These are phyloP conservation scores for Acanthamoeba castellanii DNA, from an alignment of 208 protist species.

Conservation along the genomic window DNA sequence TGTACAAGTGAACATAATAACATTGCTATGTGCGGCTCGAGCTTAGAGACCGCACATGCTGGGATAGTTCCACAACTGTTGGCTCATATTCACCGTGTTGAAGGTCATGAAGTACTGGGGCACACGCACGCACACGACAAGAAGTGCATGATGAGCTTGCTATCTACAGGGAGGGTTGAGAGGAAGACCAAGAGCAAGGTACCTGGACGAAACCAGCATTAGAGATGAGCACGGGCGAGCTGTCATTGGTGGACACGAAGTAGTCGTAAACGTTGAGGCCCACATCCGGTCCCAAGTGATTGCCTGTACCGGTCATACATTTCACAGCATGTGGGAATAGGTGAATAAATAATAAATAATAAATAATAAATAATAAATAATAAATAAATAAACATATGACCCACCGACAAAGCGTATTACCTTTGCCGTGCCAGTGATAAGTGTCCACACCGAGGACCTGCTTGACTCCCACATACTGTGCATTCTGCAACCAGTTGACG, in stretches of 20 bases:
- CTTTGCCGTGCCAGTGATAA: constrained; percentile 50
- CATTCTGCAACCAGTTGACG: constrained; percentile 19
- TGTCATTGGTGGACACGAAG: background rate
- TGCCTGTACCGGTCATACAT: background rate
- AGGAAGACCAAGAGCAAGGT: background rate
- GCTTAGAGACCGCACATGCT: background rate
- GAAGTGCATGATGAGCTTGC: background rate
- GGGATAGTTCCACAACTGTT: constrained; percentile 18
- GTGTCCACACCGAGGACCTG: background rate
- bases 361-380: too few relatives aligned
- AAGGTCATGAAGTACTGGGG: constrained; percentile 57
- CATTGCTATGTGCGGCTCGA: background rate
- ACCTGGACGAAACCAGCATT: constrained; percentile 40
- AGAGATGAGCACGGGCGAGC: constrained; percentile 40
- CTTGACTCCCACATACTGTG: background rate
- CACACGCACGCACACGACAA: background rate
- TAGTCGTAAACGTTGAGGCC: constrained; percentile 28
- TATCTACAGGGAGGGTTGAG: background rate
- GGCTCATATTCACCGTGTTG: background rate
- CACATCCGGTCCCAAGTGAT: constrained; percentile 12
- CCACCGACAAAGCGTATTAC: background rate
- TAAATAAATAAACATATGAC: background rate
- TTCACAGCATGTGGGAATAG: too few relatives aligned
- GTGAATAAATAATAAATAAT: too few relatives aligned
- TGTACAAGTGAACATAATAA: background rate